Base-by-base conservation (phyloP, 306 rosid genomes). In the Prunus dulcis region DNA sequence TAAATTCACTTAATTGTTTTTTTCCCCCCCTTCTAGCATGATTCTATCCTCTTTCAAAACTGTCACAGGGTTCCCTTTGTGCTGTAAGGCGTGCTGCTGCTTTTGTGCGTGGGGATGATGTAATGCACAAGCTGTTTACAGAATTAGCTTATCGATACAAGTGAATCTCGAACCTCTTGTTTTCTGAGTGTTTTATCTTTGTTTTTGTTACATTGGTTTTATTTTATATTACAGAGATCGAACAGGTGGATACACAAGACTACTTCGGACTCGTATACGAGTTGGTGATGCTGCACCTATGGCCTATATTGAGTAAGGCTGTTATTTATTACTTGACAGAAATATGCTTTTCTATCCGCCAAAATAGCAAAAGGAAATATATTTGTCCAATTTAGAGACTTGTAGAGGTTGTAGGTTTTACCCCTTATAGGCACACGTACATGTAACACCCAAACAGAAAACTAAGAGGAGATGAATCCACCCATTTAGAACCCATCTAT, bases 251-350 rank as follows among this genome's bases (percentile, higher is more conserved):
- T 92, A 95, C 83, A 95, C 99, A 45, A 89, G 99, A 77, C 3
- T 92, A 85, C 97, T 95, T 73, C 88, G 97, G 57, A 92, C 97
- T 61, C 97, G 99, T 18, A 92, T 92, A 73, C 85, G 97, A 74
- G 96, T 90, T 68, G 97, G 99, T 53, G 99, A 95, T 82, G 97
- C 97, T 71, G 97, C 99, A 61, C 97, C 97, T 18, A 90, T 92
- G 97, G 97, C 97, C n/a, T 92, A 92, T 81, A 90, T 95, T 8
- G 99, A 95, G 99, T 91, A 93, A 87, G 83, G 58, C 76, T 70
- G 18, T 71, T 32, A 41, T 69, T 67, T 78, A 12, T 22, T 57
- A 10, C 8, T 70, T 73, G 18, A 9, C 47, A 17, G 49, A 64
- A 19, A 20, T 19, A 64, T 18, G 69, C 19, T 64, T 64, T 23